Evolutionary conservation across 495 filamentous ascomycete genomes (phyloP).

Genomic region (Xylaria flabelliformis): DNA sequence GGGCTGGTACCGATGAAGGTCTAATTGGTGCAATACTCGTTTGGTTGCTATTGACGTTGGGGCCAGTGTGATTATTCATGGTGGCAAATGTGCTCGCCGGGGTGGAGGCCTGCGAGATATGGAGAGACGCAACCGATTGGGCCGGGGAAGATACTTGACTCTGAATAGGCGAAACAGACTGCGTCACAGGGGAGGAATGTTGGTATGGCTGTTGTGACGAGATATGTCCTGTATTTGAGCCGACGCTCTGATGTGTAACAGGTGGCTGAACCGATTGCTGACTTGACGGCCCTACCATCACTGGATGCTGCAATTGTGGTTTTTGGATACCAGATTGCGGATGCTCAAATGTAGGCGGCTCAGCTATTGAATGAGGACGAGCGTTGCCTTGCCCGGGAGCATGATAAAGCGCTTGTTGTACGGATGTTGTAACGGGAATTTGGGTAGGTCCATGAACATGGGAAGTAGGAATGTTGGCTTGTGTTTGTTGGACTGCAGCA

Average conservation of each 20-base stretch:
- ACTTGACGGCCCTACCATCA: slow-evolving; percentile 6
- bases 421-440: not conserved
- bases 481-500: slow-evolving; percentile 15
- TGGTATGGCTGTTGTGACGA: slow-evolving; percentile 27
- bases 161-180: slow-evolving; percentile 37
- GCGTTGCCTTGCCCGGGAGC: not conserved
- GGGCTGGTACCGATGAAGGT: slow-evolving; percentile 17
- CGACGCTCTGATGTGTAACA: not conserved
- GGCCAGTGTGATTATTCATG: slow-evolving; percentile 20
- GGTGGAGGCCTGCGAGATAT: slow-evolving; percentile 37
- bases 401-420: not conserved
- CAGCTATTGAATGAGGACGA: not conserved
- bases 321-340: slow-evolving; percentile 6
- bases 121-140: slow-evolving; percentile 35
- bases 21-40: slow-evolving; percentile 16
- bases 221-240: slow-evolving; percentile 17
- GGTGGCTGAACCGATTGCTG: slow-evolving; percentile 18
- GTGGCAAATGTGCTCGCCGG: slow-evolving; percentile 30
- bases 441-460: not conserved
- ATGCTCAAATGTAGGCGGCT: not conserved
- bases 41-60: slow-evolving; percentile 24
- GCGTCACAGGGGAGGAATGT: slow-evolving; percentile 24
- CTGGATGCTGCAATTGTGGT: slow-evolving; percentile 13
- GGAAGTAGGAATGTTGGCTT: not conserved
- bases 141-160: slow-evolving; percentile 42